phyloP scores from a whole-genome alignment of 371 early-diverging fungal species.

The Cokeromyces recurvatus region DNA sequence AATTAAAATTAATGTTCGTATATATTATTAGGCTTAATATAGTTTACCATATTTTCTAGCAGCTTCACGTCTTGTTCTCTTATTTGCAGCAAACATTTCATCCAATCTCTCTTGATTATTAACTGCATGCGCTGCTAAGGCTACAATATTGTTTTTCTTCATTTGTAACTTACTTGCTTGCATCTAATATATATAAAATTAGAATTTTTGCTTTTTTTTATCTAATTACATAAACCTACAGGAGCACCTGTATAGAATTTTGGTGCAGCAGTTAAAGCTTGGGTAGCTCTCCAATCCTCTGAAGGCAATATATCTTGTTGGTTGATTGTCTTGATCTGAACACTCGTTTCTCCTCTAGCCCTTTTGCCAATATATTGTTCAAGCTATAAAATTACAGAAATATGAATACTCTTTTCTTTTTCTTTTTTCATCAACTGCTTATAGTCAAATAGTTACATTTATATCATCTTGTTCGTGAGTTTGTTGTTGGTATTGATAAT shows the following conservation, averaged over 20 bases:
- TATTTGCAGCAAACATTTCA: constrained; percentile 61
- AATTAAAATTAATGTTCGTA: too few relatives aligned
- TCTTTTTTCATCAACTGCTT: too few relatives aligned
- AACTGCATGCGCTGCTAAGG: constrained; percentile 69
- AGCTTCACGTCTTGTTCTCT: constrained; percentile 62
- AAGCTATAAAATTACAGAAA: too few relatives aligned
- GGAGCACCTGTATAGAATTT: constrained; percentile 22
- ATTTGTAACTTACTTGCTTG: constrained; percentile 52
- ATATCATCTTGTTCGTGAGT: too few relatives aligned
- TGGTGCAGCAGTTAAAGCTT: constrained; percentile 16
- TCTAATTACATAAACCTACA: constrained; percentile 1
- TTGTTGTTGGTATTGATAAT: constrained; percentile 37
- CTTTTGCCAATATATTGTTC: constrained; percentile 41
- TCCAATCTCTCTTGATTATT: constrained; percentile 59
- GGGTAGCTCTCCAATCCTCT: constrained; percentile 37
- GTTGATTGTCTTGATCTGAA: constrained; percentile 48
- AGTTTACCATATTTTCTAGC: constrained; percentile 68
- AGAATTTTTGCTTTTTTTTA: neutral
- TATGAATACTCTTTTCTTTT: too few relatives aligned
- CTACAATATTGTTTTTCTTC: constrained; percentile 77
- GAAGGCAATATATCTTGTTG: constrained; percentile 46
- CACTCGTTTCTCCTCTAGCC: constrained; percentile 29
- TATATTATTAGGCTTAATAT: neutral
- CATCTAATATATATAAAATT: constrained; percentile 7
- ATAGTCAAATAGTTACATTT: constrained; percentile 20